phyloP scores from a whole-genome alignment of 768 basidiomycete species.

The Pulveroboletus sp. region DNA sequence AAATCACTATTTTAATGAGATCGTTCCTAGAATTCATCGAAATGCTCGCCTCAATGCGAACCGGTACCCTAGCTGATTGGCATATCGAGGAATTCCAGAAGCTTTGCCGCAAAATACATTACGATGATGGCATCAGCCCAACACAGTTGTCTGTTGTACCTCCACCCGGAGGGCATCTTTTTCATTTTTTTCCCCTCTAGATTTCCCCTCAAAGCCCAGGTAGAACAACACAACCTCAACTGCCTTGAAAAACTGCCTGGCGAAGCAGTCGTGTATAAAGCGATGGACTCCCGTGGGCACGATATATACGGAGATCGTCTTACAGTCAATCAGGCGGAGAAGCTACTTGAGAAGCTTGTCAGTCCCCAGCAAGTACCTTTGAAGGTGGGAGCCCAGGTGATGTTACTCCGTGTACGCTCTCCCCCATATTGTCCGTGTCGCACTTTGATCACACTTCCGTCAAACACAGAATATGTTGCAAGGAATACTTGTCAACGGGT shows the following conservation, averaged over 20 bases:
- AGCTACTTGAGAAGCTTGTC: constrained; percentile 46
- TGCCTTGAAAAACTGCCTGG: constrained; percentile 26
- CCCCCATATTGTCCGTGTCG: background rate
- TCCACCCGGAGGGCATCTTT: background rate
- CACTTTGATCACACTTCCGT: background rate
- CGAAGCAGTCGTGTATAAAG: constrained; percentile 30
- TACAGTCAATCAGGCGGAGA: constrained; percentile 22
- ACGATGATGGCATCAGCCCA: constrained; percentile 79
- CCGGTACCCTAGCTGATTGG: constrained; percentile 61
- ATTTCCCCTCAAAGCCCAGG: constrained; percentile 27
- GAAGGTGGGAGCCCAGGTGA: constrained; percentile 78
- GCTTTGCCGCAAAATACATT: constrained; percentile 61
- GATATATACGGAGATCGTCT: constrained; percentile 38
- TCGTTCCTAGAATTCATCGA: constrained; percentile 70
- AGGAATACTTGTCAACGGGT: constrained; percentile 73
- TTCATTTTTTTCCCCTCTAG: constrained; percentile 11
- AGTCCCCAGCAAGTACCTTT: constrained; percentile 47
- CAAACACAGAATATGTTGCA: constrained; percentile 30
- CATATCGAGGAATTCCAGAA: constrained; percentile 70
- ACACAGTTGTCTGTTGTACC: constrained; percentile 74
- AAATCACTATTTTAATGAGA: background rate
- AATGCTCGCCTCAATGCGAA: constrained; percentile 98
- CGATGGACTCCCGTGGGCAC: constrained; percentile 46
- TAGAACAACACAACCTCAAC: constrained; percentile 22
- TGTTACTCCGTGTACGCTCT: constrained; percentile 46